Percentiles rank a stretch among this genome's conserved stretches.
Evolutionary conservation across 257 asterid genomes (phyloP).

Genomic region (Nicotiana knightiana): DNA sequence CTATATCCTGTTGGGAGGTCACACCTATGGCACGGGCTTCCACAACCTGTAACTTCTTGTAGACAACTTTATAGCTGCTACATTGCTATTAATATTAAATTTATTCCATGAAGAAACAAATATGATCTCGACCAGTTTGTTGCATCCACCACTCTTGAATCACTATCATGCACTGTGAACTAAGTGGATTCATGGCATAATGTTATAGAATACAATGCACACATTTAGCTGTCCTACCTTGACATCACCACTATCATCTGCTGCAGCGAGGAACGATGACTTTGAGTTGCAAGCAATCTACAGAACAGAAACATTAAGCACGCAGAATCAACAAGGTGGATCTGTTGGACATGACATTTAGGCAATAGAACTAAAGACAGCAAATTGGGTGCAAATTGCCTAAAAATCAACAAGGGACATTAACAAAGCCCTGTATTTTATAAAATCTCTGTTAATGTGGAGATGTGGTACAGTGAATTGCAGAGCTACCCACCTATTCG

Average conservation of each 20-base stretch:
- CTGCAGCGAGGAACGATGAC: conserved; percentile 84
- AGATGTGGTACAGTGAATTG: not conserved
- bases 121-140: not conserved
- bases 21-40: not conserved
- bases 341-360: not conserved
- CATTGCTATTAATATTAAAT: too few relatives aligned
- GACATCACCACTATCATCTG: conserved; percentile 92
- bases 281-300: conserved; percentile 79
- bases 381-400: not conserved
- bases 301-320: not conserved
- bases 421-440: not conserved
- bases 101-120: not conserved
- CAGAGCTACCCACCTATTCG: not conserved
- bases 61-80: not conserved
- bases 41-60: not conserved
- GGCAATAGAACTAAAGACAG: not conserved
- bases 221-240: conserved; percentile 47
- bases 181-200: not conserved
- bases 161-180: not conserved
- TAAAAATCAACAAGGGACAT: not conserved
- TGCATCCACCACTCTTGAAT: not conserved
- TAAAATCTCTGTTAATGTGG: not conserved
- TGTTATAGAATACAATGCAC: not conserved
- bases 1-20: not conserved
- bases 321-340: not conserved